These are phyloP conservation scores for Eucalyptus sp. DNA, from an alignment of 345 rosid species.

Conservation along the genomic window DNA sequence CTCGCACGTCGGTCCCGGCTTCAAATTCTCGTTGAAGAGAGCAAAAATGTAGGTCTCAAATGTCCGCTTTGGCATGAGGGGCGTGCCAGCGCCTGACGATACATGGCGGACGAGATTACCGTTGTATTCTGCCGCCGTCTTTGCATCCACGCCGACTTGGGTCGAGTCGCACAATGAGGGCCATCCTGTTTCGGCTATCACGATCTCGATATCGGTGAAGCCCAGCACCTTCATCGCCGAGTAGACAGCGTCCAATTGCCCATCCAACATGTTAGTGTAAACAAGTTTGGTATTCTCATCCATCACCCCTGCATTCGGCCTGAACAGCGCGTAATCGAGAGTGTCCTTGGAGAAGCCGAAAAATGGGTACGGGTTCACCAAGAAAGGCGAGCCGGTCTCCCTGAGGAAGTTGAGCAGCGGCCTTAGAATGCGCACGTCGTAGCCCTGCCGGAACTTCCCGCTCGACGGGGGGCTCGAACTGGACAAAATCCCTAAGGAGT, in stretches of 20 bases:
- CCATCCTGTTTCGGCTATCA: constrained; percentile 88
- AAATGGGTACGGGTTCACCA: constrained; percentile 83
- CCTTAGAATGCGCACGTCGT: constrained; percentile 44
- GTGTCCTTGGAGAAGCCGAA: constrained; percentile 55
- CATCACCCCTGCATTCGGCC: constrained; percentile 47
- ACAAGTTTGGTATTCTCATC: constrained; percentile 34
- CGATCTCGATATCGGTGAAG: constrained; percentile 60
- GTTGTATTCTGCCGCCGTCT: constrained; percentile 56
- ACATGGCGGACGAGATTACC: constrained; percentile 49
- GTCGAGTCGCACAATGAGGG: constrained; percentile 54
- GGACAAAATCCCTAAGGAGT: constrained; percentile 63
- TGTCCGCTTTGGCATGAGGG: constrained; percentile 72
- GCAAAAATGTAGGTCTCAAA: constrained; percentile 85
- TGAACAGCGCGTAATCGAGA: constrained; percentile 63
- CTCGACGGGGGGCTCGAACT: constrained; percentile 62
- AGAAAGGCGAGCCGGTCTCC: constrained; percentile 51
- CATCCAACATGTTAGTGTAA: constrained; percentile 82
- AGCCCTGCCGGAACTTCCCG: constrained; percentile 56
- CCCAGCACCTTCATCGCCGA: constrained; percentile 67
- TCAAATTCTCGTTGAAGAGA: constrained; percentile 78
- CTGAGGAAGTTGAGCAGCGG: constrained; percentile 74
- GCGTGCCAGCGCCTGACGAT: constrained; percentile 56
- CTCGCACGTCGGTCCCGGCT: constrained; percentile 62
- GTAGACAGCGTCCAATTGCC: constrained; percentile 78
- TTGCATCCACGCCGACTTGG: constrained; percentile 46